Percentiles rank a stretch among this genome's conserved stretches.
phyloP scores from a whole-genome alignment of 2,329 filamentous ascomycete genomes.

The Epichloe sp. region DNA sequence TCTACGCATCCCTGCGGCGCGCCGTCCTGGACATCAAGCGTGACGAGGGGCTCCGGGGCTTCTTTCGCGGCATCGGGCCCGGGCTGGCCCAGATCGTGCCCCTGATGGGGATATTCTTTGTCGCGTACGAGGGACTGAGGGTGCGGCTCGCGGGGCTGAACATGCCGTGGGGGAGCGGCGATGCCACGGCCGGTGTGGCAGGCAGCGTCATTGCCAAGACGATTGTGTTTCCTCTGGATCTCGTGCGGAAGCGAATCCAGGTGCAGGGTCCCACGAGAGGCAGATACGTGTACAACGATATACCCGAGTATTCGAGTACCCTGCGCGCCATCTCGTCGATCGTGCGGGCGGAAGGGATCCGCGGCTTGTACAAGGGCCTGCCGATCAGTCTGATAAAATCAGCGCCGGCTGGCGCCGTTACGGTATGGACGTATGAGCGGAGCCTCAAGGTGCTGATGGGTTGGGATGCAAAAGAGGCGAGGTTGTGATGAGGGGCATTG shows the following conservation, averaged over 20 bases:
- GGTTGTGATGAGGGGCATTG: slow-evolving; percentile 9
- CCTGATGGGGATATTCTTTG: slow-evolving; percentile 96
- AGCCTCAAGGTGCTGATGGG: slow-evolving; percentile 46
- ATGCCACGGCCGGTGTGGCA: slow-evolving; percentile 69
- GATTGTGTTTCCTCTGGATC: slow-evolving; percentile 80
- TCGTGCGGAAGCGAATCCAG: slow-evolving; percentile 85
- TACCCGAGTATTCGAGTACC: slow-evolving; percentile 68
- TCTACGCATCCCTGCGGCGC: slow-evolving; percentile 61
- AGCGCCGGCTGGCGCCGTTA: slow-evolving; percentile 82
- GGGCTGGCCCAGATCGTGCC: slow-evolving; percentile 81
- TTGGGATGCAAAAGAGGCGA: slow-evolving; percentile 18
- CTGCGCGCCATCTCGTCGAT: slow-evolving; percentile 55
- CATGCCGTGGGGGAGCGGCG: slow-evolving; percentile 61
- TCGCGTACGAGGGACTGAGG: slow-evolving; percentile 68
- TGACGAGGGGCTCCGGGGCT: slow-evolving; percentile 65
- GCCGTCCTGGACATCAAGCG: slow-evolving; percentile 61
- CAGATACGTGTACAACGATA: slow-evolving; percentile 73
- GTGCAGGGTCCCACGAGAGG: slow-evolving; percentile 80
- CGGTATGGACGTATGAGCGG: slow-evolving; percentile 89
- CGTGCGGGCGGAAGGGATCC: slow-evolving; percentile 55
- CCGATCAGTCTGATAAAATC: slow-evolving; percentile 85
- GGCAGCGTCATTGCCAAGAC: slow-evolving; percentile 80
- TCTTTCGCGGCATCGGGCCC: slow-evolving; percentile 77
- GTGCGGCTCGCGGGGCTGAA: slow-evolving; percentile 40
- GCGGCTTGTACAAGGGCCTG: slow-evolving; percentile 78